phyloP scores from a whole-genome alignment of 495 filamentous ascomycete species.

The Jackrogersella minutella region DNA sequence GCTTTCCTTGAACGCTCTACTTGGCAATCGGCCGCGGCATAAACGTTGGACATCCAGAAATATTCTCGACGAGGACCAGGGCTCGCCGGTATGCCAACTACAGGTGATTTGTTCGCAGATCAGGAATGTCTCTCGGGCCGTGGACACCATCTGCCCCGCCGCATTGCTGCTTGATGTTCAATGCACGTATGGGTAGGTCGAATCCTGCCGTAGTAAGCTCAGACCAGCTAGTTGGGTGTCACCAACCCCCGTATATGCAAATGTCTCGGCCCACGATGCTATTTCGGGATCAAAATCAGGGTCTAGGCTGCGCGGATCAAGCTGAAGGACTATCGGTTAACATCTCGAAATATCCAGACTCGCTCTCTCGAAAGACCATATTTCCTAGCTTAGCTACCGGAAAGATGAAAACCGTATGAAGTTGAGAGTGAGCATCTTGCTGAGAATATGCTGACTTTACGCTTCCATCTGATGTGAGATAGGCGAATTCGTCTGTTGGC shows the following conservation, averaged over 20 bases:
- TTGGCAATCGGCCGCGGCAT: slow-evolving; percentile 30
- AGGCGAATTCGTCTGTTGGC: slow-evolving; percentile 5
- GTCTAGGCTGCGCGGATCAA: slow-evolving; percentile 11
- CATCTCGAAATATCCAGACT: slow-evolving; percentile 5
- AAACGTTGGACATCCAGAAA: slow-evolving; percentile 28
- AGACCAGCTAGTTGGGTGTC: slow-evolving; percentile 15
- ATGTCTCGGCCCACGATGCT: slow-evolving; percentile 6
- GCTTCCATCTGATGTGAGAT: slow-evolving; percentile 1
- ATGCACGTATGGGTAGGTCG: slow-evolving; percentile 15
- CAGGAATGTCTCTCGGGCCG: slow-evolving; percentile 14
- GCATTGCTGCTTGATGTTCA: slow-evolving; percentile 17
- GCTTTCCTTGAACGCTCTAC: slow-evolving; percentile 5
- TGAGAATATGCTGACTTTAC: not conserved
- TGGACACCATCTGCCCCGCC: slow-evolving; percentile 20
- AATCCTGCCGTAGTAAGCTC: slow-evolving; percentile 40
- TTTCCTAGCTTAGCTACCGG: not conserved
- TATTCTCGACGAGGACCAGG: slow-evolving; percentile 30
- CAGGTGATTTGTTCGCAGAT: slow-evolving; percentile 26
- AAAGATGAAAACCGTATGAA: not conserved
- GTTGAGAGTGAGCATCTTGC: not conserved
- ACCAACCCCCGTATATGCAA: slow-evolving; percentile 20
- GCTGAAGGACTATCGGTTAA: not conserved
- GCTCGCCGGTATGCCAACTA: slow-evolving; percentile 18
- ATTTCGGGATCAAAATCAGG: slow-evolving; percentile 21
- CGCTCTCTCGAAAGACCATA: not conserved